A percentile compares a stretch with the other conserved stretches of the same genome.
These are phyloP conservation scores for Starmerella stigmatis DNA, from an alignment of 805 yeast genomes.

Conservation along the genomic window DNA sequence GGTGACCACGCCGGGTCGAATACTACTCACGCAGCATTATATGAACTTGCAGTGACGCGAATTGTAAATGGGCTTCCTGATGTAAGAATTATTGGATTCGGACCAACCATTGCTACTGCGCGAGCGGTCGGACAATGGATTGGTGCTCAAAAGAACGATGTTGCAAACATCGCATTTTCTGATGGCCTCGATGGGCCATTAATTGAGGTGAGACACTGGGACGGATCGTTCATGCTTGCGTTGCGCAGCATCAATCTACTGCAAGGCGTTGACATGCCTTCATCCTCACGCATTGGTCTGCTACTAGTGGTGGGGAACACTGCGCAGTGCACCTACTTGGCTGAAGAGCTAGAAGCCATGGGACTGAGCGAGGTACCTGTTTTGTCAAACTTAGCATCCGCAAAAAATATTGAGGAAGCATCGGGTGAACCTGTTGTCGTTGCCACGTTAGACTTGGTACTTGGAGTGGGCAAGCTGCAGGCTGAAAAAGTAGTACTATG, in stretches of 20 bases:
- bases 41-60: conserved; percentile 63
- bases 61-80: conserved; percentile 26
- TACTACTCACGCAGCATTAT: conserved; percentile 42
- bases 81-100: conserved; percentile 54
- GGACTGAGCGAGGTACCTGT: neutral
- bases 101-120: conserved; percentile 61
- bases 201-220: conserved; percentile 38
- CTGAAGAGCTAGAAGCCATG: neutral
- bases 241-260: conserved; percentile 5
- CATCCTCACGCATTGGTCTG: too few species aligned
- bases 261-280: too few species aligned
- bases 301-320: neutral
- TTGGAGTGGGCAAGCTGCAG: neutral
- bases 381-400: neutral
- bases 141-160: conserved; percentile 49
- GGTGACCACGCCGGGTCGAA: conserved; percentile 42
- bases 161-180: conserved; percentile 62
- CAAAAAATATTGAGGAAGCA: neutral
- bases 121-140: conserved; percentile 80
- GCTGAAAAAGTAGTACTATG: conserved; percentile 1
- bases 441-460: neutral
- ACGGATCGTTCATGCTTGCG: conserved; percentile 37
- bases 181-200: conserved; percentile 42
- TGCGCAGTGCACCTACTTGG: neutral
- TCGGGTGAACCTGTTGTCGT: neutral